These are phyloP conservation scores for Boletus patriciae DNA, from an alignment of 768 basidiomycete species.

Conservation along the genomic window DNA sequence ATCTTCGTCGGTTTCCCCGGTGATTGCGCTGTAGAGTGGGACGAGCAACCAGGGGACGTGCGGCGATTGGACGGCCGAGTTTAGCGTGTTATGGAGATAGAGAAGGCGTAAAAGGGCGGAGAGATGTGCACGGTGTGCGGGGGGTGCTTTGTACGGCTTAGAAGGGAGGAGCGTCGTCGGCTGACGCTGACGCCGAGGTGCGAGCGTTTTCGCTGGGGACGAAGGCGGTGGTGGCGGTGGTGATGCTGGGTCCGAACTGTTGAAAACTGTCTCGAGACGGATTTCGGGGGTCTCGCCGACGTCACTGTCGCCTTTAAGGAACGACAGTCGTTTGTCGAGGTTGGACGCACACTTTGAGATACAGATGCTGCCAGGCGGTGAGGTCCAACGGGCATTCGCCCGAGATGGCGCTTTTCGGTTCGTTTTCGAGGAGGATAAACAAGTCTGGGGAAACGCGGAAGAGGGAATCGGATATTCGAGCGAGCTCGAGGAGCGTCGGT, in stretches of 20 bases:
- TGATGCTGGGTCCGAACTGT: constrained; percentile 1
- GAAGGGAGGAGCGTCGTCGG: constrained; percentile 50
- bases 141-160: constrained; percentile 43
- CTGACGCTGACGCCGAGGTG: constrained; percentile 25
- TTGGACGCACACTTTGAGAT: constrained; percentile 52
- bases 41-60: constrained; percentile 69
- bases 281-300: constrained; percentile 39
- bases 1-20: constrained; percentile 59
- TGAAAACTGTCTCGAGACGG: constrained; percentile 36
- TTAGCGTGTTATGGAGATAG: constrained; percentile 68
- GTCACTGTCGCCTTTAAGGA: constrained; percentile 38
- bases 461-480: constrained; percentile 56
- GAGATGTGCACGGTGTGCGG: constrained; percentile 57
- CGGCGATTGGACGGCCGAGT: constrained; percentile 68
- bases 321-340: constrained; percentile 53
- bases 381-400: constrained; percentile 52
- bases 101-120: constrained; percentile 67
- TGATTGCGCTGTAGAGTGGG: constrained; percentile 62
- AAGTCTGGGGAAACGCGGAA: constrained; percentile 52
- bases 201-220: constrained; percentile 36
- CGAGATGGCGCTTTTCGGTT: constrained; percentile 41
- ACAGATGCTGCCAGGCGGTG: constrained; percentile 45
- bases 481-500: constrained; percentile 54
- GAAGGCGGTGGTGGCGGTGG: constrained; percentile 21
- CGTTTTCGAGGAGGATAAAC: constrained; percentile 51